Evolutionary conservation across 2,329 filamentous ascomycete species (phyloP), one percentile per base, ranked within the genome.

Genomic region (Cladosporium sp.): DNA sequence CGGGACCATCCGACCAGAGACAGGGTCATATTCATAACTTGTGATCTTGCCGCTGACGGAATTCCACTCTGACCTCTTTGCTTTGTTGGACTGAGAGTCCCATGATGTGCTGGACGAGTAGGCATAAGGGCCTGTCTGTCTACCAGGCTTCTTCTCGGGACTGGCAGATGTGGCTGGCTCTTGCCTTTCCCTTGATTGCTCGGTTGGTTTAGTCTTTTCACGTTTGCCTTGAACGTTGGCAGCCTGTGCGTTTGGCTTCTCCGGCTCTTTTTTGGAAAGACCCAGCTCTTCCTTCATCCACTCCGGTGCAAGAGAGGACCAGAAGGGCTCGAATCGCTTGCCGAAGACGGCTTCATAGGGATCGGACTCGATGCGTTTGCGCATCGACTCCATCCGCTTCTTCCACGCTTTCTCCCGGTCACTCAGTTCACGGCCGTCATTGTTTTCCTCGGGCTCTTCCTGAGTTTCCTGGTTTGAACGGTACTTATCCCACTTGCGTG

Each of bases 341-440:
- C 72, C 73, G 51, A 75, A 75, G 32, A 74, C 58, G 8, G 69
- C 66, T 49, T 68, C 64, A 49, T 75, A 75, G 9, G 73, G 72
- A 50, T 75, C 69, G 14, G 68, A 61, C 37, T 70, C 63, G 33
- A 74, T 56, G 14, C 61, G 60, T 45, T 66, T 66, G 49, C 64
- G 59, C 58, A 68, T 61, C 7, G 55, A 54, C 44, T 66, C 64
- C 63, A 68, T 66, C 50, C 62, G 58, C 37, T 65, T 59, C 50
- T 65, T 65, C 66, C 66, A 68, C 41, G 59, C 56, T 55, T 64
- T 64, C 60, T 46, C 49, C 22, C 38, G 38, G 5, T 46, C 49
- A 19, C 56, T 63, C 10, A 68, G 58, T 58, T 66, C 65, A 38
- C 60, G 59, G 18, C 19, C 53, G 45, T 59, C 54, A 31, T 41